Percentiles rank a stretch among this genome's conserved stretches.
Conservation (phyloP, 1,139 yeast species). For the Tardiomyces digboiensis region DNA sequence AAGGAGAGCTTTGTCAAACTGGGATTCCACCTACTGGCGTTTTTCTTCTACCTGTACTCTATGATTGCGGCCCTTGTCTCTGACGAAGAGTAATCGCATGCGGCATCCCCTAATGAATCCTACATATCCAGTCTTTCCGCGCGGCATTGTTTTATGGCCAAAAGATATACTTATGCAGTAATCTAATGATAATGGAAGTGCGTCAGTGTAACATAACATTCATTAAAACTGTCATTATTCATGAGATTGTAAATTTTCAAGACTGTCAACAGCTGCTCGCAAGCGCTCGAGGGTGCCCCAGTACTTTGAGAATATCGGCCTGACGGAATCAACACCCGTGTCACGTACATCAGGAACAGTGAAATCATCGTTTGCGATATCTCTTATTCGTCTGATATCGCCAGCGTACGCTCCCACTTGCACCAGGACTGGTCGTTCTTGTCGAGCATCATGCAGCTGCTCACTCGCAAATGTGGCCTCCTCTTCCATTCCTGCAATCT, state of each 20-base stretch:
- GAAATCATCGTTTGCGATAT: not conserved
- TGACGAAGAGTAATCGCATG: conserved; percentile 29
- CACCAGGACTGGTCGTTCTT: not conserved
- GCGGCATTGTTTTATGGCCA: no score
- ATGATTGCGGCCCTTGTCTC: conserved; percentile 95
- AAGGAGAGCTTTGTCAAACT: conserved; percentile 84
- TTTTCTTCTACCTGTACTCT: conserved; percentile 92
- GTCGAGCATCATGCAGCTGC: not conserved
- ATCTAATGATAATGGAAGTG: no score
- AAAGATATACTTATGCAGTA: no score
- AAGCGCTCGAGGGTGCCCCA: not conserved
- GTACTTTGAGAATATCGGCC: not conserved
- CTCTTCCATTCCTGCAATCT: not conserved
- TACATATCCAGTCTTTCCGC: no score
- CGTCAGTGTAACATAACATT: no score
- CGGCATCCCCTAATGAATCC: no score
- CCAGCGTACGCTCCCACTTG: not conserved
- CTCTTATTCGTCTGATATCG: not conserved
- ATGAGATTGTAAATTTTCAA: no score
- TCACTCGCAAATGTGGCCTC: not conserved
- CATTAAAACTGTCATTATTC: no score
- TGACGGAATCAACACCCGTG: not conserved
- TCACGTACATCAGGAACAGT: not conserved
- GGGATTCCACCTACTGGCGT: conserved; percentile 85
- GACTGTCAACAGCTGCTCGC: no score